phyloP scores from a whole-genome alignment of 2,329 filamentous ascomycete genomes.

The Monilinia polystroma region DNA sequence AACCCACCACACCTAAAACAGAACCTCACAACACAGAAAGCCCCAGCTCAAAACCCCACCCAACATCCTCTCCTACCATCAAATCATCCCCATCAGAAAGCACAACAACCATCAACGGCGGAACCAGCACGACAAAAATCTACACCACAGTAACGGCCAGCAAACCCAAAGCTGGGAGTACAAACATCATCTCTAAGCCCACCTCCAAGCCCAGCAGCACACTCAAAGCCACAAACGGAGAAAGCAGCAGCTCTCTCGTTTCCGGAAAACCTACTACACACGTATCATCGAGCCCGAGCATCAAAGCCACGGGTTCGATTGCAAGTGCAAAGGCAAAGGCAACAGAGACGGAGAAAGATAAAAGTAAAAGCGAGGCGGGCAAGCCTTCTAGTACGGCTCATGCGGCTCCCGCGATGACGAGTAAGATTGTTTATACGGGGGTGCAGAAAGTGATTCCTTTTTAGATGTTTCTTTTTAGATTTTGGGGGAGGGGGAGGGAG shows the following conservation, averaged over 20 bases:
- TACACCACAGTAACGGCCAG: conserved; percentile 9
- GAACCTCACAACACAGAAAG: background rate
- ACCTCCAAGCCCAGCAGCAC: background rate
- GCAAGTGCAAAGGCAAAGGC: background rate
- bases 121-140: background rate
- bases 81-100: background rate
- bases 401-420: background rate
- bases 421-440: conserved; percentile 16
- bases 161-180: background rate
- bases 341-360: background rate
- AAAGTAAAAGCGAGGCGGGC: background rate
- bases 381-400: background rate
- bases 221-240: background rate
- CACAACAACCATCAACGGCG: background rate
- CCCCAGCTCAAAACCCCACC: background rate
- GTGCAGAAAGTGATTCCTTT: conserved; percentile 12
- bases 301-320: too few species aligned
- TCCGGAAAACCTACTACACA: background rate
- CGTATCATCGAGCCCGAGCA: background rate
- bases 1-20: background rate
- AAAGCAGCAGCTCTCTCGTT: background rate
- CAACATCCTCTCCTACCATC: background rate
- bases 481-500: too few species aligned
- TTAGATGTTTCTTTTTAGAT: background rate
- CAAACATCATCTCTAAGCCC: background rate